These are phyloP conservation scores for Lasiosphaeria hispida DNA, from an alignment of 495 filamentous ascomycete species.

Conservation along the genomic window DNA sequence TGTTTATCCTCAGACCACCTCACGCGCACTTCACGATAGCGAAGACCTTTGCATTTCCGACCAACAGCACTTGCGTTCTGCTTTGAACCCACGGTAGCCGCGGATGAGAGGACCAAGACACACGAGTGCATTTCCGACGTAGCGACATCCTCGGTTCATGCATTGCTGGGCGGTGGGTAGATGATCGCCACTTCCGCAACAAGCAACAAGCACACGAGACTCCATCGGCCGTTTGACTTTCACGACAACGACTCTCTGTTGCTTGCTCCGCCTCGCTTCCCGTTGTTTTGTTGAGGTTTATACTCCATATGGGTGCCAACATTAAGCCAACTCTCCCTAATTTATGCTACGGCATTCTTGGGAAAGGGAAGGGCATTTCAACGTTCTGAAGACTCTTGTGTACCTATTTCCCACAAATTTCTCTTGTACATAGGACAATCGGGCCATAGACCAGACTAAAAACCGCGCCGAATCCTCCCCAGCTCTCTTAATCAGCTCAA, in stretches of 20 bases:
- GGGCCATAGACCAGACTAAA: not conserved
- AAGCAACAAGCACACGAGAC: constrained; percentile 11
- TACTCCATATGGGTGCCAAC: not conserved
- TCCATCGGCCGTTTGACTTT: constrained; percentile 5
- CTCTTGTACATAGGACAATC: constrained; percentile 1
- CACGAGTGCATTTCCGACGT: not conserved
- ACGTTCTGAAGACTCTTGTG: not conserved
- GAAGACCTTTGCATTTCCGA: too few relatives aligned
- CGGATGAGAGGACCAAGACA: not conserved
- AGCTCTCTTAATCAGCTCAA: not conserved
- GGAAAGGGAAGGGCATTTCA: not conserved
- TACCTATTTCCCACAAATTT: constrained; percentile 6
- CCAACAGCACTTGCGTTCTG: not conserved
- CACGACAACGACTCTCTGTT: not conserved
- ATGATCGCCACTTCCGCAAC: constrained; percentile 13
- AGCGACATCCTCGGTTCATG: constrained; percentile 8
- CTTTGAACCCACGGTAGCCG: not conserved
- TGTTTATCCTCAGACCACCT: too few relatives aligned
- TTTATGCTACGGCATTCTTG: not conserved
- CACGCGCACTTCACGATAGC: too few relatives aligned
- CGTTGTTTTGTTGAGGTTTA: not conserved
- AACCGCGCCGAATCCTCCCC: not conserved
- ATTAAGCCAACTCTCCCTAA: not conserved
- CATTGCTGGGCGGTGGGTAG: constrained; percentile 1
- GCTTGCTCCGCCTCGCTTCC: not conserved